These are phyloP conservation scores for Emmonsiellopsis sp. DNA, from an alignment of 2,329 filamentous ascomycete species.

Conservation along the genomic window DNA sequence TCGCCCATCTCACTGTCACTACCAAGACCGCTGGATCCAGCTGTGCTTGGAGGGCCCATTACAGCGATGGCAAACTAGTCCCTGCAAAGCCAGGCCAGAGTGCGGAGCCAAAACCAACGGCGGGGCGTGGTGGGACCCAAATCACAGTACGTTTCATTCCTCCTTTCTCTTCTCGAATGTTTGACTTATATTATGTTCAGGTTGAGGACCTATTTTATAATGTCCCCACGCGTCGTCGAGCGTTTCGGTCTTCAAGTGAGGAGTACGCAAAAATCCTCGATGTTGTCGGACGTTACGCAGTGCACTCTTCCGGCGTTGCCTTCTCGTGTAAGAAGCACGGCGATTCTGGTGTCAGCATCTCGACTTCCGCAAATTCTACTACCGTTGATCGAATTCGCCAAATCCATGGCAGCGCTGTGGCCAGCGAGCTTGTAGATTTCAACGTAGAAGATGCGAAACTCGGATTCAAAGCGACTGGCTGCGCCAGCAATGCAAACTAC, in stretches of 20 bases:
- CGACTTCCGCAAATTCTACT: constrained; percentile 64
- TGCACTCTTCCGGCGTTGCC: constrained; percentile 83
- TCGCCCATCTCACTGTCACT: constrained; percentile 89
- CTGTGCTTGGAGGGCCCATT: constrained; percentile 84
- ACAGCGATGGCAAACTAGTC: constrained; percentile 70
- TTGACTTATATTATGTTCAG: constrained; percentile 23
- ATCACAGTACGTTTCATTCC: constrained; percentile 54
- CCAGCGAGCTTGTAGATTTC: constrained; percentile 79
- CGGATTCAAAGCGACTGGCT: constrained; percentile 74
- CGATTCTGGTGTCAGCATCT: constrained; percentile 72
- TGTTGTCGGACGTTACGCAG: constrained; percentile 82
- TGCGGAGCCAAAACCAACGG: constrained; percentile 76
- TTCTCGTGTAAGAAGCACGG: constrained; percentile 97
- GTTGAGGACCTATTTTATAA: constrained; percentile 98
- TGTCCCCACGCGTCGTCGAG: constrained; percentile 74
- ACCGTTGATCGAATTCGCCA: constrained; percentile 79
- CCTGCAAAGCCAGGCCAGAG: constrained; percentile 81
- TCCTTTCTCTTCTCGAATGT: background rate
- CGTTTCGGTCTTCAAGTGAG: constrained; percentile 84
- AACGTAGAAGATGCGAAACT: constrained; percentile 63
- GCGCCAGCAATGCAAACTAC: constrained; percentile 89
- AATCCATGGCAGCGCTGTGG: constrained; percentile 73
- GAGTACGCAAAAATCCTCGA: constrained; percentile 98
- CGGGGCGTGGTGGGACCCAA: constrained; percentile 82
- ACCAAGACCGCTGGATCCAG: constrained; percentile 84